Conservation (phyloP, 2,329 filamentous ascomycete genomes). For the Bipolaris victoriae region DNA sequence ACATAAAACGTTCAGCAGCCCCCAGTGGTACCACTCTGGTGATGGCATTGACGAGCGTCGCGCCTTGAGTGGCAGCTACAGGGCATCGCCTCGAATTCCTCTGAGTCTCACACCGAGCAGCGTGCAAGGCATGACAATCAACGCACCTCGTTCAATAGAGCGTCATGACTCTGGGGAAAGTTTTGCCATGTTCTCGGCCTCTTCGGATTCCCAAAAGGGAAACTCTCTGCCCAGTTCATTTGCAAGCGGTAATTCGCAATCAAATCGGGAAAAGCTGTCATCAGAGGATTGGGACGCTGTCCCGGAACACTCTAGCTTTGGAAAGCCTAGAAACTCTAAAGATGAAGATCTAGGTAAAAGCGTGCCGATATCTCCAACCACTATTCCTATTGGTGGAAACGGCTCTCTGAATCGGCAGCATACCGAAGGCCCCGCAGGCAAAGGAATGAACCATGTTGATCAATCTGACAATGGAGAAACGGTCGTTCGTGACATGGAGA, state of each 20-base stretch:
- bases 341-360: constrained; percentile 29
- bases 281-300: constrained; percentile 37
- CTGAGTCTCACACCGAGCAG: constrained; percentile 56
- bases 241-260: constrained; percentile 43
- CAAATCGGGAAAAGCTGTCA: constrained; percentile 33
- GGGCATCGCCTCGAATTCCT: constrained; percentile 57
- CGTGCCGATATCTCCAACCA: constrained; percentile 37
- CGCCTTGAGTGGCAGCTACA: constrained; percentile 53
- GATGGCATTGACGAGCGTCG: constrained; percentile 48
- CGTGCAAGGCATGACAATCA: constrained; percentile 45
- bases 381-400: constrained; percentile 28
- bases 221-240: constrained; percentile 61
- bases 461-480: constrained; percentile 39
- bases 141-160: constrained; percentile 45
- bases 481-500: constrained; percentile 47
- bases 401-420: constrained; percentile 6
- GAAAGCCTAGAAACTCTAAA: constrained; percentile 23
- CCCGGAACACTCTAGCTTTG: constrained; percentile 43
- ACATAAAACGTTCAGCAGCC: constrained; percentile 34
- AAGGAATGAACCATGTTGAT: constrained; percentile 20
- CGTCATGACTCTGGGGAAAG: constrained; percentile 67
- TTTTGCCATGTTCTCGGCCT: constrained; percentile 69
- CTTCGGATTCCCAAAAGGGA: constrained; percentile 61
- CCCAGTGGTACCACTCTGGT: constrained; percentile 44
- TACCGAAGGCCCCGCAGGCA: constrained; percentile 22